Evolutionary conservation across 441 rosid genomes (phyloP), one percentile per base, ranked within the genome.

Genomic region (Populus trichocarpa): DNA sequence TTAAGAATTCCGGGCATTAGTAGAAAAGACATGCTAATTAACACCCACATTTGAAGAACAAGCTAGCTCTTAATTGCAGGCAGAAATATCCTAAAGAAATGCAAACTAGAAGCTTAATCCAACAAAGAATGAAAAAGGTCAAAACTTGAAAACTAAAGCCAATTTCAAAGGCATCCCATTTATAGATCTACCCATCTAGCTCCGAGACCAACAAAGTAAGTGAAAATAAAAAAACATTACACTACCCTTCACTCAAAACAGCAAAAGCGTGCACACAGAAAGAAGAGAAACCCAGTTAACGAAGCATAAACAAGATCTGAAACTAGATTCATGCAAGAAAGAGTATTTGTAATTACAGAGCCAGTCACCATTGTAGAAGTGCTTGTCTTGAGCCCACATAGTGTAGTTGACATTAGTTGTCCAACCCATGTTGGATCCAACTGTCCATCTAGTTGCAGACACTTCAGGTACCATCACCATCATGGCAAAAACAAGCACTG

Each of bases 301-400:
- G 6, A 32, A 20, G n/a, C 63, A 57, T 57, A 7, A 18, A 53
- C n/a, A 57, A 86, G 90, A 89, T 86, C 86, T 75, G 72, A 79
- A 80, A 78, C 14, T 5, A 46, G 74, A 20, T 9, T 36, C 68
- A 67, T 13, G 36, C 13, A 20, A 16, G 28, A 36, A 30, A 25
- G 18, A 46, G 36, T 33, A 33, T 33, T 33, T 33, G 36, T 33
- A 33, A 33, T 64, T 89, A 93, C 98, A 90, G 75, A 93, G 98
- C 93, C 98, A 91, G 79, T 93, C 96, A 9, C 89, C 98, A 80
- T 88, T 87, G 88, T 90, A 89, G 82, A 91, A 93, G 74, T 90
- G 93, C 82, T 86, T 89, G 82, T 63, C 89, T 71, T 87, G 85
- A 81, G 92, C 93, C 96, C 96, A 93, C 53, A 85, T 67, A 57